These are phyloP conservation scores for Sarocladium brachiariae DNA, from an alignment of 2,329 filamentous ascomycete species.

Conservation along the genomic window DNA sequence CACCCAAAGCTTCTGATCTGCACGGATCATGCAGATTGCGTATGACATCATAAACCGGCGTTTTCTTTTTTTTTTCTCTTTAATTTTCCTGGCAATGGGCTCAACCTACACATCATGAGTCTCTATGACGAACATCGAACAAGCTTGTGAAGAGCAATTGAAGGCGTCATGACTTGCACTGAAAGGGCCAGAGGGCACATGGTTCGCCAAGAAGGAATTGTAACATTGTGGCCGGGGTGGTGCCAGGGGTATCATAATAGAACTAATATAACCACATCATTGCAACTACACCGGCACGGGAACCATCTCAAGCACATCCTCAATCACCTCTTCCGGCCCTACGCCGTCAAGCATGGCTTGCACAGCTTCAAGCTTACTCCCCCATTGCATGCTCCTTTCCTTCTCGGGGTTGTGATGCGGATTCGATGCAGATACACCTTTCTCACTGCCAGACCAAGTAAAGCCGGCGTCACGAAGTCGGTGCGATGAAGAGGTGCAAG, in stretches of 20 bases:
- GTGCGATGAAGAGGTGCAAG: conserved; percentile 77
- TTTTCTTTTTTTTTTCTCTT: background rate
- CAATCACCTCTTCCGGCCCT: conserved; percentile 55
- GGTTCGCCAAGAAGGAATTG: background rate
- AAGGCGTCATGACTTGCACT: too few relatives aligned
- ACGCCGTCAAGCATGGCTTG: conserved; percentile 56
- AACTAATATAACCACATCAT: conserved; percentile 17
- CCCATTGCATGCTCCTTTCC: conserved; percentile 90
- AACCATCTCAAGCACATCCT: conserved; percentile 55
- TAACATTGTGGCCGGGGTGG: background rate
- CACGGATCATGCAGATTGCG: background rate
- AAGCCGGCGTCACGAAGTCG: conserved; percentile 73
- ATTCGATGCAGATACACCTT: conserved; percentile 90
- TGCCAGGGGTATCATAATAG: conserved; percentile 7
- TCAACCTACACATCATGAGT: background rate
- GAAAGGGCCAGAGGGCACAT: background rate
- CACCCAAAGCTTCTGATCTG: conserved; percentile 24
- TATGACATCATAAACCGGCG: background rate
- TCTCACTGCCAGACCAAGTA: conserved; percentile 72
- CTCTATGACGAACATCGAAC: too few relatives aligned
- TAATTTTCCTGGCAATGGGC: background rate
- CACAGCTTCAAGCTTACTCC: conserved; percentile 68
- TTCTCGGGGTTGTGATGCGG: conserved; percentile 59
- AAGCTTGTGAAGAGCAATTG: too few relatives aligned
- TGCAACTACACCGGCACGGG: conserved; percentile 37